These are phyloP conservation scores for Dalbergia oliveri DNA, from an alignment of 306 rosid species.

Conservation along the genomic window DNA sequence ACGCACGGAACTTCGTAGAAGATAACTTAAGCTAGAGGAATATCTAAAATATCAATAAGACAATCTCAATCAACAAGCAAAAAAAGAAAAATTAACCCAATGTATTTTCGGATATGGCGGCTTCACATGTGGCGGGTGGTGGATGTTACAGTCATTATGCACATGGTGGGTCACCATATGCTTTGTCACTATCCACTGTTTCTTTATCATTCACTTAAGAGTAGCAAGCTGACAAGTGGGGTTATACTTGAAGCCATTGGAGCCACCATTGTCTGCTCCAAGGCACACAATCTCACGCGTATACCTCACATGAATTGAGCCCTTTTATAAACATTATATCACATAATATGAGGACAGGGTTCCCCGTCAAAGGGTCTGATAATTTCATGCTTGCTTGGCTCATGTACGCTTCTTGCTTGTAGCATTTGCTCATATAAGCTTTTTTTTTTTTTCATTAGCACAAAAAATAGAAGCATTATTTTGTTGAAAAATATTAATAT, in stretches of 20 bases:
- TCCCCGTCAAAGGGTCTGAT: conserved; percentile 36
- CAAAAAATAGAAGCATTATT: not conserved
- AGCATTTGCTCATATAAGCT: conserved; percentile 26
- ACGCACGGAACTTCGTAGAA: not conserved
- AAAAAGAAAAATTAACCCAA: conserved; percentile 26
- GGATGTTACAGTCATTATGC: conserved; percentile 49
- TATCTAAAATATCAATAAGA: conserved; percentile 32
- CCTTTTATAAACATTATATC: conserved; percentile 18
- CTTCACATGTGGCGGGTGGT: conserved; percentile 51
- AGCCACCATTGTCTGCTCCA: conserved; percentile 41
- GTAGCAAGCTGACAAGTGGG: conserved; percentile 38
- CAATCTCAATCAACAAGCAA: conserved; percentile 10
- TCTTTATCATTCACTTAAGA: conserved; percentile 34
- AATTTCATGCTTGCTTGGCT: conserved; percentile 23
- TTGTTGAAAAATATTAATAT: not conserved
- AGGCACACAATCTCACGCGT: conserved; percentile 18
- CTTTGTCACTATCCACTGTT: conserved; percentile 40
- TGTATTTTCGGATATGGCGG: conserved; percentile 44
- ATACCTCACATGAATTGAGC: not conserved
- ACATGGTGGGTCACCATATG: conserved; percentile 55
- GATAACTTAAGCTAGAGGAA: not conserved
- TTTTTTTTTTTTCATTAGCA: not conserved
- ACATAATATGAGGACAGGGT: conserved; percentile 40
- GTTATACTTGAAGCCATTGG: conserved; percentile 29
- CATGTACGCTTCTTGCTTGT: conserved; percentile 34